Evolutionary conservation across 768 basidiomycete species (phyloP).

Genomic region (Clitopilus passeckerianus): DNA sequence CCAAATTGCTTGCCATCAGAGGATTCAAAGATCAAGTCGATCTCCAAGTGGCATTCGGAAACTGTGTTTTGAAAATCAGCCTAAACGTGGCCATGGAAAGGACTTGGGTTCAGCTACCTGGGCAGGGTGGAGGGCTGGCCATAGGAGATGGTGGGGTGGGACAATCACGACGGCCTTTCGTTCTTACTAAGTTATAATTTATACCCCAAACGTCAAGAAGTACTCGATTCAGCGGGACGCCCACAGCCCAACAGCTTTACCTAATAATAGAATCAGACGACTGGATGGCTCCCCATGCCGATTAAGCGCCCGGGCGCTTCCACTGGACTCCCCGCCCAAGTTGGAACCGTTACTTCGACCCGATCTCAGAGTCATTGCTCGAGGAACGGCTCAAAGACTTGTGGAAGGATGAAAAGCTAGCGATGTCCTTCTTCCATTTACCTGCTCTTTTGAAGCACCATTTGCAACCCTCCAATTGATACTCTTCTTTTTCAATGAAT

Average conservation of each 20-base stretch:
- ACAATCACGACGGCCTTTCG: no score
- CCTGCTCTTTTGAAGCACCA: background rate
- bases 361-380: no score
- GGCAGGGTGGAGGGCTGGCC: background rate
- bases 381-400: background rate
- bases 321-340: no score
- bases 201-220: no score
- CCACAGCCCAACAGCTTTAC: background rate
- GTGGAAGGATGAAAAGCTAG: background rate
- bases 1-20: constrained; percentile 2
- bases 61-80: background rate
- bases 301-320: no score
- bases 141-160: background rate
- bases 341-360: no score
- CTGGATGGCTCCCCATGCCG: no score
- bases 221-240: background rate
- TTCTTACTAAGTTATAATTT: no score
- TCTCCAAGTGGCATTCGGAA: background rate
- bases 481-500: background rate
- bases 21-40: background rate
- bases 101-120: background rate
- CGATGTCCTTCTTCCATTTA: background rate
- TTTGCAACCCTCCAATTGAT: background rate
- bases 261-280: background rate
- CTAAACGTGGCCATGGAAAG: no score